Evolutionary conservation across 2,329 filamentous ascomycete genomes (phyloP).

Genomic region (Trichoderma pleuroti): DNA sequence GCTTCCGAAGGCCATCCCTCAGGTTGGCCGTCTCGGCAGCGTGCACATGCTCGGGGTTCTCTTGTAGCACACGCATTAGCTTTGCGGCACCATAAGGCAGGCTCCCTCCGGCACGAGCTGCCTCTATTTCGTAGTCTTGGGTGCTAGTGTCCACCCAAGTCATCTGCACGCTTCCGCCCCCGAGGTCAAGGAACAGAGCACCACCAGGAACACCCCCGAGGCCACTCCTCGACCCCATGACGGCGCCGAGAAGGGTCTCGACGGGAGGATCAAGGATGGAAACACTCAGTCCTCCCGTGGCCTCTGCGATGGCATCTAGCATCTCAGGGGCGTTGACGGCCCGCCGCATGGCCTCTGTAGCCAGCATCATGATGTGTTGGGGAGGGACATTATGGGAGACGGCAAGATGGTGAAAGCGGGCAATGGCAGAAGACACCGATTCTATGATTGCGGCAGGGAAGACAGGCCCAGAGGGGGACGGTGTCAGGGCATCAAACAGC

Average conservation of each 20-base stretch:
- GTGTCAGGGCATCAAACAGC: conserved; percentile 75
- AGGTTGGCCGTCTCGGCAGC: conserved; percentile 54
- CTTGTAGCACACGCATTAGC: conserved; percentile 48
- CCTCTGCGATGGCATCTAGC: conserved; percentile 57
- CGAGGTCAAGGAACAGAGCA: conserved; percentile 82
- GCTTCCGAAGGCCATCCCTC: conserved; percentile 52
- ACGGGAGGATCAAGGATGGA: conserved; percentile 72
- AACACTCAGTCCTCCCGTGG: conserved; percentile 63
- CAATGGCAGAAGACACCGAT: conserved; percentile 63
- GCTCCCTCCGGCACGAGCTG: conserved; percentile 53
- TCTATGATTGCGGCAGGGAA: conserved; percentile 58
- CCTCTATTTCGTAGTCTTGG: conserved; percentile 48
- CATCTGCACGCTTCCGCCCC: conserved; percentile 68
- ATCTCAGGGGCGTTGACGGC: conserved; percentile 71
- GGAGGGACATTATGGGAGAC: conserved; percentile 63
- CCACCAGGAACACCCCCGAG: conserved; percentile 58
- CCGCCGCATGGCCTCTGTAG: conserved; percentile 83
- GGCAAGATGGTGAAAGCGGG: conserved; percentile 70
- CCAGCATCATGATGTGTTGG: conserved; percentile 68
- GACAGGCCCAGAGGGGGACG: conserved; percentile 36
- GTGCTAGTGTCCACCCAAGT: conserved; percentile 55
- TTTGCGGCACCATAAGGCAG: conserved; percentile 61
- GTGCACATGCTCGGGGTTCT: conserved; percentile 38
- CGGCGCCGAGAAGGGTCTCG: conserved; percentile 76
- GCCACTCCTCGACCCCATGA: conserved; percentile 73